These are phyloP conservation scores for Sporothrix euskadiensis DNA, from an alignment of 2,329 filamentous ascomycete species.

Conservation along the genomic window DNA sequence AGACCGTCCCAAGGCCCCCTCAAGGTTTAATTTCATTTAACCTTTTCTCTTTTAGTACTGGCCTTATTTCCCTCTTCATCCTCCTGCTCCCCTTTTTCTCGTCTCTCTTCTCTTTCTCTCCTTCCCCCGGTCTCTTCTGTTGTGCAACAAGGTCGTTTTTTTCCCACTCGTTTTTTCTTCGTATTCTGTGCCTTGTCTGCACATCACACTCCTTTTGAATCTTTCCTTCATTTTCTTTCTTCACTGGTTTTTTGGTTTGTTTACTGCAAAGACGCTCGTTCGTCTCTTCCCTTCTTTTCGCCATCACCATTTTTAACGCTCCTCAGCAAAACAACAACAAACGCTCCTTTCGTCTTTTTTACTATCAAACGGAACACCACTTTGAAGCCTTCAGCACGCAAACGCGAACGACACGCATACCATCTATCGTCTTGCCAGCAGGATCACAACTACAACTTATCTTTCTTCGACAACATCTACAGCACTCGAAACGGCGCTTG, in stretches of 20 bases:
- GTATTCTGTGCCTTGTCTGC: slow-evolving; percentile 16
- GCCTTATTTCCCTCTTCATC: slow-evolving; percentile 24
- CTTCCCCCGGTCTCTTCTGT: slow-evolving; percentile 15
- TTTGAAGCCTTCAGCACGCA: background rate
- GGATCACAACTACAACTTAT: background rate
- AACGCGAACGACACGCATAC: background rate
- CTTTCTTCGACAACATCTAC: background rate
- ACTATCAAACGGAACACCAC: background rate
- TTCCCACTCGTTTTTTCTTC: slow-evolving; percentile 9
- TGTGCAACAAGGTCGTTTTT: slow-evolving; percentile 2
- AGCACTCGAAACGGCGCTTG: background rate
- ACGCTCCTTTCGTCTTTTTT: background rate
- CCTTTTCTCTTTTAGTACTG: slow-evolving; percentile 27
- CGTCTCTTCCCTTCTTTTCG: slow-evolving; percentile 23
- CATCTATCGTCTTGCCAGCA: background rate
- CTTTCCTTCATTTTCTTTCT: background rate
- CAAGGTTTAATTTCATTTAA: slow-evolving; percentile 26
- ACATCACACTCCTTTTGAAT: slow-evolving; percentile 13
- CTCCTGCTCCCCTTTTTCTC: slow-evolving; percentile 14
- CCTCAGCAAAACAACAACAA: background rate
- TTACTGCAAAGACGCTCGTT: background rate
- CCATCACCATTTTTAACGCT: background rate
- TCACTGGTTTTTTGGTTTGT: slow-evolving; percentile 8
- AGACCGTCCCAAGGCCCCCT: slow-evolving; percentile 9
- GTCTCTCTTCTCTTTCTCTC: slow-evolving; percentile 13